phyloP scores from a whole-genome alignment of 2,329 filamentous ascomycete genomes.

The Daldinia eschscholtzii region DNA sequence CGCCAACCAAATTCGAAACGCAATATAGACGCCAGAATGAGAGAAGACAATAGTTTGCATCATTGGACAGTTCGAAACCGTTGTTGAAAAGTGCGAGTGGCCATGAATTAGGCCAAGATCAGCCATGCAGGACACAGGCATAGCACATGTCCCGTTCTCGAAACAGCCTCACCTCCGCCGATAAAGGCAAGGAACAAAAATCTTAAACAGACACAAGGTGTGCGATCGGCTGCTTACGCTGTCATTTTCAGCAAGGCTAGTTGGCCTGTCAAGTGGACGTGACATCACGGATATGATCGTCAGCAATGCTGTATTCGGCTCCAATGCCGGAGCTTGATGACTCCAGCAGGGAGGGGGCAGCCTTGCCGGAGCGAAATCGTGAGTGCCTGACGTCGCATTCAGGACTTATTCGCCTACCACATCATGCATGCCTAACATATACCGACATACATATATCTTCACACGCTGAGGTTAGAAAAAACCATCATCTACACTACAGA shows the following conservation, averaged over 20 bases:
- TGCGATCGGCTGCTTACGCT: conserved; percentile 42
- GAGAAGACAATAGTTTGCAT: conserved; percentile 42
- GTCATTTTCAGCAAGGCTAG: conserved; percentile 36
- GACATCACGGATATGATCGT: conserved; percentile 34
- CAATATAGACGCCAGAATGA: conserved; percentile 32
- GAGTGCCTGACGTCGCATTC: conserved; percentile 29
- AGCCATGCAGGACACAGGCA: conserved; percentile 35
- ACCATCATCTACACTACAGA: conserved; percentile 9
- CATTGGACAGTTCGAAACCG: conserved; percentile 40
- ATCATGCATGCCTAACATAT: conserved; percentile 16
- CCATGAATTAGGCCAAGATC: conserved; percentile 40
- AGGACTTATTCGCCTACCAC: conserved; percentile 19
- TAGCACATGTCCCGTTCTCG: conserved; percentile 33
- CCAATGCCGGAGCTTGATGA: conserved; percentile 36
- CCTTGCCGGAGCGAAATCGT: conserved; percentile 32
- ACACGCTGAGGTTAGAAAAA: conserved; percentile 29
- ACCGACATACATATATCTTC: conserved; percentile 10
- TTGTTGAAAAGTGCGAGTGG: conserved; percentile 29
- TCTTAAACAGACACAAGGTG: conserved; percentile 32
- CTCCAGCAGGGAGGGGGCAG: conserved; percentile 28
- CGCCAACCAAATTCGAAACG: conserved; percentile 40
- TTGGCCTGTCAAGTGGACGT: conserved; percentile 29
- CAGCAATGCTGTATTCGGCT: conserved; percentile 38
- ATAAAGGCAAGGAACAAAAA: conserved; percentile 35
- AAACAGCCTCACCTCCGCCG: conserved; percentile 34